A percentile compares a stretch with the other conserved stretches of the same genome.
Evolutionary conservation across 2,329 filamentous ascomycete genomes (phyloP).

Genomic region (Apiospora arundinis): DNA sequence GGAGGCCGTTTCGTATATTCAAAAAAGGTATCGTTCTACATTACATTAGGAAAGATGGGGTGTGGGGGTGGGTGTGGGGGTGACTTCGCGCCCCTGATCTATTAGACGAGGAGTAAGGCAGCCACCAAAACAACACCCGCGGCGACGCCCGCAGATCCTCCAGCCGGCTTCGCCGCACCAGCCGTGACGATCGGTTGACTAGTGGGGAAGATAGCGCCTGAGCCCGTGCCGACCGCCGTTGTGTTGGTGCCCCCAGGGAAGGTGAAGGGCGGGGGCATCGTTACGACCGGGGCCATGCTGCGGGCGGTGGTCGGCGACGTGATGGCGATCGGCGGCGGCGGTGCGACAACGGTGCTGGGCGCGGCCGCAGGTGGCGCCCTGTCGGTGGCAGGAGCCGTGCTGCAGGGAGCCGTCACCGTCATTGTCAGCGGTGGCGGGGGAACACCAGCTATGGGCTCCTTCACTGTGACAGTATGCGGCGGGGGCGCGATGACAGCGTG

Average conservation of each 20-base stretch:
- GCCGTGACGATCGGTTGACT: background rate
- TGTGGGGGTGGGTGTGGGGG: background rate
- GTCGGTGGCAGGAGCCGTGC: background rate
- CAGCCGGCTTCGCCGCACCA: background rate
- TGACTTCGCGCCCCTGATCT: background rate
- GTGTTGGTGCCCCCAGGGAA: background rate
- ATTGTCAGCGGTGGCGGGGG: background rate
- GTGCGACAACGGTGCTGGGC: background rate
- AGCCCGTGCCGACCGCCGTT: background rate
- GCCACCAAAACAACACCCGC: background rate
- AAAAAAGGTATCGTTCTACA: constrained; percentile 16
- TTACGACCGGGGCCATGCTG: constrained; percentile 1
- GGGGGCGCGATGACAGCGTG: too few species aligned
- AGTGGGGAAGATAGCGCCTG: background rate
- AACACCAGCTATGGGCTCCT: background rate
- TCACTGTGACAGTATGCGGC: background rate
- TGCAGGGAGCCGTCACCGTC: constrained; percentile 7
- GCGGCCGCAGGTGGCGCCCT: background rate
- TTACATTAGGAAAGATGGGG: background rate
- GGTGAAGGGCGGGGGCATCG: background rate
- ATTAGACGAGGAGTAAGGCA: constrained; percentile 5
- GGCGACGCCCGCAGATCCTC: background rate
- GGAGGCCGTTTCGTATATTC: background rate
- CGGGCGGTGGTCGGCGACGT: background rate
- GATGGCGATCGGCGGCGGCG: background rate